phyloP scores from a whole-genome alignment of 805 yeast genomes.

The Danielia oregonensis region DNA sequence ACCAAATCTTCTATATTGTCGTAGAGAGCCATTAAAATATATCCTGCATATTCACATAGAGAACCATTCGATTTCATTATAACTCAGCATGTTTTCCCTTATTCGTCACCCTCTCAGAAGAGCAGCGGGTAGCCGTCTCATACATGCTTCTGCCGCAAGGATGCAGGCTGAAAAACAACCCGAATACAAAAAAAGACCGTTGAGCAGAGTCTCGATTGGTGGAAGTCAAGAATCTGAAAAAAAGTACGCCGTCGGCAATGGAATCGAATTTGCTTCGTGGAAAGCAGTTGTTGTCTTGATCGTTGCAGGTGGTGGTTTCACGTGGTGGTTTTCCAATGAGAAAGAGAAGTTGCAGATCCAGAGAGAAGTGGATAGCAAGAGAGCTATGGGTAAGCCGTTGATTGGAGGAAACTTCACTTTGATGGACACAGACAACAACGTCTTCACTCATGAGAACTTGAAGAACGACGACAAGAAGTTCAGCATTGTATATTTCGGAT shows the following conservation, averaged over 20 bases:
- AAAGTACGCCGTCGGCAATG: conserved; percentile 34
- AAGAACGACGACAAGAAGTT: conserved; percentile 59
- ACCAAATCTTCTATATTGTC: too few relatives aligned
- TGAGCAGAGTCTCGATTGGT: conserved; percentile 80
- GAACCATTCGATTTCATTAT: neutral
- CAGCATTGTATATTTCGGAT: conserved; percentile 89
- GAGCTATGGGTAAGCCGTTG: conserved; percentile 87
- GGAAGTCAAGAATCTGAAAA: conserved; percentile 37
- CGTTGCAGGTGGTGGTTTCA: conserved; percentile 66
- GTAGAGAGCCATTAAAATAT: too few relatives aligned
- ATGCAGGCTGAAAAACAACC: neutral
- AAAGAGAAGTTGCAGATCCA: conserved; percentile 71
- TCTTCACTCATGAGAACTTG: conserved; percentile 74
- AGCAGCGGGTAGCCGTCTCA: conserved; percentile 1
- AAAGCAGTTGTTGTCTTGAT: conserved; percentile 69
- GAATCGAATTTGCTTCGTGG: conserved; percentile 80
- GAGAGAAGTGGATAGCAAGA: conserved; percentile 76
- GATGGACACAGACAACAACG: conserved; percentile 63
- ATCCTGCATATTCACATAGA: neutral
- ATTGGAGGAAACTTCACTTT: conserved; percentile 88
- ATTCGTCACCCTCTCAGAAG: conserved; percentile 1
- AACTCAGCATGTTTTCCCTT: neutral
- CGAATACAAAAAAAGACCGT: conserved; percentile 47
- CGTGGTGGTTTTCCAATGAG: conserved; percentile 69
- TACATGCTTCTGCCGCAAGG: conserved; percentile 2